Evolutionary conservation across 768 basidiomycete species (phyloP), one percentile per base, ranked within the genome.

Genomic region (Paxillus involutus): DNA sequence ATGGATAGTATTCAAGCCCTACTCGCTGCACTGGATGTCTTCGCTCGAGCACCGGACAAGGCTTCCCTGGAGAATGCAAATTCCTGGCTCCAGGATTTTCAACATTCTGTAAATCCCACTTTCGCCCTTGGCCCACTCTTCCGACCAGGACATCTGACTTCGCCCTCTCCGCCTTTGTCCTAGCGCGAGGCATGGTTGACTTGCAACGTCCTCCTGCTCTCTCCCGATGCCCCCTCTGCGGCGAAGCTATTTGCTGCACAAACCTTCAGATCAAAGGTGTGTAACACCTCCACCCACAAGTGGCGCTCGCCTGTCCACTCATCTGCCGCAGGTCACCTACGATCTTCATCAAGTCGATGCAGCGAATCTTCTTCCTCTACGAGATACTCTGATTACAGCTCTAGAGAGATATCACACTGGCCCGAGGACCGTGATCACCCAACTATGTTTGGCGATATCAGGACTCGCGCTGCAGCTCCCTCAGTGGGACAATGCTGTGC

Each of bases 121-220:
- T 84, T 85, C 84, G 79, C 82, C 80, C 83, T 73, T 83, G 81
- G 84, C 65, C 68, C 68, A 60, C 52, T 61, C 68, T 77, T 80
- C 78, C 72, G 77, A 73, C 75, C 77, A 63, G 78, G 78, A 72
- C 79, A 78, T 86, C 86, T 88, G 79, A 89, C 83, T 71, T 69
- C 77, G 73, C 74, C 75, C 75, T 77, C 75, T 76, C 74, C 76
- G 75, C 77, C 72, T 68, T 77, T 82, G 78, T 79, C 77, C 74
- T 82, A 99, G 97, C 81, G 85, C 71, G 93, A 97, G 73, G 95
- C 97, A 62, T 99, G 97, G 97, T 81, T 86, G 62, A 91, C 91
- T 48, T 97, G 94, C 73, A 95, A 96, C 75, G 79, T 88, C 71
- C 84, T 99, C 62, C 83, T 99, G 59, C 83, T 88, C 58, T 84